Evolutionary conservation across 2,329 filamentous ascomycete genomes (phyloP).

Genomic region (Trichoderma sp.): DNA sequence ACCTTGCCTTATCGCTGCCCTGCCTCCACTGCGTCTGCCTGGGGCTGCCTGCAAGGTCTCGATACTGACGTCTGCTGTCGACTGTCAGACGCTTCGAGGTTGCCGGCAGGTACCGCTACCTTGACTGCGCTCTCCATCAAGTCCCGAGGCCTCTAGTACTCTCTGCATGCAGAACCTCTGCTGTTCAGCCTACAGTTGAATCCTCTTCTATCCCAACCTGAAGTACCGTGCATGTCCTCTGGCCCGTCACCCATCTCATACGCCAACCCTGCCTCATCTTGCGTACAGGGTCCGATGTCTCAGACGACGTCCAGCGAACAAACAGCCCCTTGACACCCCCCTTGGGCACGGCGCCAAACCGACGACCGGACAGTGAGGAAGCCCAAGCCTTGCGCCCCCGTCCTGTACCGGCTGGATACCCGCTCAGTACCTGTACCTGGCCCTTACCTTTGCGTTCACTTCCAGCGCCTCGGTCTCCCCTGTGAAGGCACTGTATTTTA

Average conservation of each 20-base stretch:
- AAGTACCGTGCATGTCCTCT: constrained; percentile 2
- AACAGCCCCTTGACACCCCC: background rate
- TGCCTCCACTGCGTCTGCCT: constrained; percentile 27
- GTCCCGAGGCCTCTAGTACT: too few relatives aligned
- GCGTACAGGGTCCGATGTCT: background rate
- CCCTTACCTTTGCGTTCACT: background rate
- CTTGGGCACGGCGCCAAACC: background rate
- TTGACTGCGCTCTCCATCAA: too few relatives aligned
- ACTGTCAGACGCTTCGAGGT: too few relatives aligned
- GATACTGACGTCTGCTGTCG: background rate
- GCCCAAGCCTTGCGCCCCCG: too few relatives aligned
- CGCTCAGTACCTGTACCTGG: too few relatives aligned
- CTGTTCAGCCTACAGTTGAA: too few relatives aligned
- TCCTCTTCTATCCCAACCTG: too few relatives aligned
- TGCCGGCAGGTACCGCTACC: background rate
- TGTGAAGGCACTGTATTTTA: background rate
- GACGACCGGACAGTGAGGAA: too few relatives aligned
- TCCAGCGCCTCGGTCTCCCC: background rate
- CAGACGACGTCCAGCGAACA: background rate
- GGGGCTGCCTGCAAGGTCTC: constrained; percentile 11
- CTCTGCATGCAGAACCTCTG: too few relatives aligned
- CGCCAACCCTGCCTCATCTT: too few relatives aligned
- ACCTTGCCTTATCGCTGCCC: constrained; percentile 31
- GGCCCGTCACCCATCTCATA: background rate
- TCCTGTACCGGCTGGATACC: constrained; percentile 2